Conservation (phyloP, 495 filamentous ascomycete genomes). For the Tuber melanosporum region DNA sequence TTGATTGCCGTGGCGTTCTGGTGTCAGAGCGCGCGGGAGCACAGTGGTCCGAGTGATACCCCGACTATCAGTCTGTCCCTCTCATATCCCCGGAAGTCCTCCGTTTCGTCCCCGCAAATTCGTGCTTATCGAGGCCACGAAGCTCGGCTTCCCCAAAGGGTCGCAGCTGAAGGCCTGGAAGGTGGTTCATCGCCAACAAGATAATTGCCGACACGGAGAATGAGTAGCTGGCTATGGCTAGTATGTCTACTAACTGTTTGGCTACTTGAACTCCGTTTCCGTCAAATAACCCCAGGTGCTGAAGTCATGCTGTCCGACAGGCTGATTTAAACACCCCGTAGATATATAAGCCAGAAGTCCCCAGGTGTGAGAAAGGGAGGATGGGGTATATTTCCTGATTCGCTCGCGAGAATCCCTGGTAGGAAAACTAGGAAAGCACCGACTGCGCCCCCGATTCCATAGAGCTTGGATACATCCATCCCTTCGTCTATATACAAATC, state of each 20-base stretch:
- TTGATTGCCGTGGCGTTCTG: not conserved
- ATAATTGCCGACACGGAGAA: conserved; percentile 53
- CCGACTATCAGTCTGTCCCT: not conserved
- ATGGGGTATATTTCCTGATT: not conserved
- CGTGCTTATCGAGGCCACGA: conserved; percentile 52
- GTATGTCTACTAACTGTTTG: conserved; percentile 55
- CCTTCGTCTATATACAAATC: conserved; percentile 57
- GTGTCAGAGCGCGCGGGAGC: not conserved
- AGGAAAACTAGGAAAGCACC: conserved; percentile 58
- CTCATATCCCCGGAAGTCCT: not conserved
- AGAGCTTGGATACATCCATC: conserved; percentile 59
- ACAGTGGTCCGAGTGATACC: not conserved
- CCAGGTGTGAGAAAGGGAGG: not conserved
- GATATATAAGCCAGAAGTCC: conserved; percentile 8
- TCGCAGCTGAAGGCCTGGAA: conserved; percentile 54
- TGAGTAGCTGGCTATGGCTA: conserved; percentile 52
- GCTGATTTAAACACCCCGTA: not conserved
- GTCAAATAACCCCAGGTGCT: conserved; percentile 52
- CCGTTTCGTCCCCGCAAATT: conserved; percentile 57
- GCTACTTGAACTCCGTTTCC: conserved; percentile 56
- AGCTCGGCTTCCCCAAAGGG: conserved; percentile 54
- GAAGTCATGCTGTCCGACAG: conserved; percentile 49
- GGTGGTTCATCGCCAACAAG: conserved; percentile 53
- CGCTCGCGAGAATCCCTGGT: conserved; percentile 56
- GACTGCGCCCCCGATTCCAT: conserved; percentile 57